Evolutionary conservation across 1,139 yeast species (phyloP), one percentile per base, ranked within the genome.

Genomic region (Arxiozyma telluris): DNA sequence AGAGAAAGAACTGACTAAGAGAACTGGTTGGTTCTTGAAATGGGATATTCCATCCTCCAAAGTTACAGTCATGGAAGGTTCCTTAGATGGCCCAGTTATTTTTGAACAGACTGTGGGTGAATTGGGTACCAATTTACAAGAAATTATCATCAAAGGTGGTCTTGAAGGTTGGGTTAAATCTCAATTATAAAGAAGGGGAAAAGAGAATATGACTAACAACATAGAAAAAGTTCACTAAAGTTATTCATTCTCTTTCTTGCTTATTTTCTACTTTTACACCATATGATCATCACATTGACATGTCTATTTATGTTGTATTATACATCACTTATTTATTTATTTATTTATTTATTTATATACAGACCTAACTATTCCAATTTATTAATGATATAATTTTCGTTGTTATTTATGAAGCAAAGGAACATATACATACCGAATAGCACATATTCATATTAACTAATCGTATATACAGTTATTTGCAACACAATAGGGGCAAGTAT

Each of bases 111-210:
- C 86, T 72, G 98, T 93, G 50, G 98, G 98, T 57, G 98, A 93
- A 71, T 78, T 93, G 60, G 98, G 98, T 61, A 83, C 91, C 56
- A 91, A 91, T 71, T 78, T 93, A 68, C 99, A 93, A 74, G 98
- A 93, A 63, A 93, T 93, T 64, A 93, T 93, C 61, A 91, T 93
- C 62, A 86, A 90, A 71, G 98, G 98, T 50, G 99, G 99, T 53
- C 81, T 93, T 58, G 99, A 93, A 78, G 96, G 96, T 49, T 93
- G 98, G 98, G 98, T 93, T 44, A 86, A 81, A 72, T 79, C 91
- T 48, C 87, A 87, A 71, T 75, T 87, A 57, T 72, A 72, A 63
- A 22, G 21, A 23, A 38, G 15, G 17, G 11, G 21, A 23, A 42
- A 21, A 42, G 4, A 12, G n/a, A 4, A 4, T 21, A 15, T 34